Evolutionary conservation across 441 rosid species (phyloP).

Genomic region (Lepidium campestre): DNA sequence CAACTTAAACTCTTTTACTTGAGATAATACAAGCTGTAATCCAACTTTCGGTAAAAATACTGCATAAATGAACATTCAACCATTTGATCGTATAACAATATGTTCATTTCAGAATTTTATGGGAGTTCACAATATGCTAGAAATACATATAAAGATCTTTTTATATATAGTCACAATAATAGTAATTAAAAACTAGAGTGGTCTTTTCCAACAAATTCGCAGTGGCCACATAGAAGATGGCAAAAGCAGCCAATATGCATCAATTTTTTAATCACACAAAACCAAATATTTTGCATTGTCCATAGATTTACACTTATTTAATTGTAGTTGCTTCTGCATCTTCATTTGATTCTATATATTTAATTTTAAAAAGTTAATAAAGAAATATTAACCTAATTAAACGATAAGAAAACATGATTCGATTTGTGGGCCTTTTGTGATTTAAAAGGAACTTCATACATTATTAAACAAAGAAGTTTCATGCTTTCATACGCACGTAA

Average conservation of each 20-base stretch:
- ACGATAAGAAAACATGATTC: constrained; percentile 29
- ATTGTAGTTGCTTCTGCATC: constrained; percentile 15
- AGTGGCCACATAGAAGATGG: constrained; percentile 29
- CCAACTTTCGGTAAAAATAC: no score
- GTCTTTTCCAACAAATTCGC: constrained; percentile 33
- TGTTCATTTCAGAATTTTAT: no score
- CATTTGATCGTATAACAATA: no score
- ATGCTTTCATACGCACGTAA: constrained; percentile 7
- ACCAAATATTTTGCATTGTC: constrained; percentile 11
- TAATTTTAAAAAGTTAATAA: background rate
- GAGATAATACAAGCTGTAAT: no score
- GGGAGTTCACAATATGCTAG: no score
- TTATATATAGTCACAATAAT: no score
- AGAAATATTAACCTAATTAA: constrained; percentile 16
- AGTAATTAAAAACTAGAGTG: constrained; percentile 14
- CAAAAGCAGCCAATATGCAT: constrained; percentile 20
- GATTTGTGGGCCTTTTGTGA: constrained; percentile 23
- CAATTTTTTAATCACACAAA: constrained; percentile 7
- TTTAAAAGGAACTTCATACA: background rate
- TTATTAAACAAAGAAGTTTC: background rate
- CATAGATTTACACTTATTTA: constrained; percentile 13
- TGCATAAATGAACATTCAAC: no score
- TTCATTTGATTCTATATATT: background rate
- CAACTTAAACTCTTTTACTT: no score
- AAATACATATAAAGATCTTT: no score